A percentile compares a stretch with the other conserved stretches of the same genome.
phyloP scores from a whole-genome alignment of 306 rosid genomes.

The Ormosia emarginata region DNA sequence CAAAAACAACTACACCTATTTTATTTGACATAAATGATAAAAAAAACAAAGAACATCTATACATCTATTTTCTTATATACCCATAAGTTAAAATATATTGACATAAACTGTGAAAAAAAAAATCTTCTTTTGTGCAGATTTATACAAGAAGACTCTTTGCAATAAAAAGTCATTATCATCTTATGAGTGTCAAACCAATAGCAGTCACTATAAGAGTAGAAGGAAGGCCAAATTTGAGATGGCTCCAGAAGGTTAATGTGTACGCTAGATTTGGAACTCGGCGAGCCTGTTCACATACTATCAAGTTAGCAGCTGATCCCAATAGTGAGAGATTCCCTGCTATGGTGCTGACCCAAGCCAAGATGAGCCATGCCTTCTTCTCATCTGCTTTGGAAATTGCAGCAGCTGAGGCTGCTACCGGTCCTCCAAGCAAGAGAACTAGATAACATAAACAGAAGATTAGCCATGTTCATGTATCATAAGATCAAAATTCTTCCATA shows the following conservation, averaged over 20 bases:
- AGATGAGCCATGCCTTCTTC: conserved; percentile 75
- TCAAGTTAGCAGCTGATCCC: conserved; percentile 91
- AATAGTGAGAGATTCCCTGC: conserved; percentile 75
- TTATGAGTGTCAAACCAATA: conserved; percentile 68
- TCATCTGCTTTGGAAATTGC: conserved; percentile 49
- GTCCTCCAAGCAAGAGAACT: conserved; percentile 56
- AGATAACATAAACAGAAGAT: background rate
- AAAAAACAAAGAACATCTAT: background rate
- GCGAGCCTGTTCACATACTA: conserved; percentile 89
- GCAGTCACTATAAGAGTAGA: conserved; percentile 75
- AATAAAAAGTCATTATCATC: conserved; percentile 21
- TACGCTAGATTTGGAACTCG: conserved; percentile 54
- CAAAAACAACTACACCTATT: too few species aligned
- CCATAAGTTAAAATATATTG: background rate
- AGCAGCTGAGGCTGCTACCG: conserved; percentile 68
- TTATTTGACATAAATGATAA: background rate
- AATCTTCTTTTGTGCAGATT: background rate
- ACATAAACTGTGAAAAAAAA: too few species aligned
- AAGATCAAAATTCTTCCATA: background rate
- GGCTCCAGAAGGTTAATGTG: conserved; percentile 80
- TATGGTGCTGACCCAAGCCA: conserved; percentile 85
- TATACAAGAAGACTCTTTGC: background rate
- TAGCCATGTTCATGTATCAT: background rate
- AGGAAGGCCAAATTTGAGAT: conserved; percentile 82
- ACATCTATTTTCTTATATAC: background rate